Evolutionary conservation across 2,329 filamentous ascomycete species (phyloP), one percentile per base, ranked within the genome.

Genomic region (Ambrosiella xylebori): DNA sequence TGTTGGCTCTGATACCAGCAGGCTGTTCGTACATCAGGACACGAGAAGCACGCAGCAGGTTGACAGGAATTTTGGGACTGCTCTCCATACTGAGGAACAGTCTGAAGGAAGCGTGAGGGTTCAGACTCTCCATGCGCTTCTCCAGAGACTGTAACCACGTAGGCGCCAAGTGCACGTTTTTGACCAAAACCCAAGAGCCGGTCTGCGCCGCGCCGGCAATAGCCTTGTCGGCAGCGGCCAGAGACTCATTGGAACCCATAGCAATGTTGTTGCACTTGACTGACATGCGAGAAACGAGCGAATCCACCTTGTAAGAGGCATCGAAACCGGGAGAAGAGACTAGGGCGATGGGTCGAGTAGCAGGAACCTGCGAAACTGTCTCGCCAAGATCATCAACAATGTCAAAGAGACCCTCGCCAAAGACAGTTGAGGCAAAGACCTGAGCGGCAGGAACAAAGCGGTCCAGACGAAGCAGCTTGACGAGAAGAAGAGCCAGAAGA

Each of bases 1-100:
- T 97, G 67, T 98, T 98, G 63, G 93, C 93, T 61, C 88, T 81
- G 39, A 98, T 87, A 71, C 93, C 93, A 1, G 93, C 94, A 9
- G 94, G 93, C 70, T 98, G 94, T 73, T 98, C 93, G 71, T 95
- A 97, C 81, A 96, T 95, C 62, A 98, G 77, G 11, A 98, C 88
- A 58, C 93, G 83, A 58, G 90, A 96, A 27, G 93, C 91, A 54
- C 93, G 85, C 55, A 98, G 81, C 37, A 98, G 73, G 67, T 97
- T 97, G 68, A 97, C 91, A 0, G 94, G 91, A 64, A 98, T 98
- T 78, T 93, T 96, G 56, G 82, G 88, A 66, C 88, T 96, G 1
- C 88, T 87, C 71, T 98, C 93, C 93, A 98, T 98, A 0, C 91
- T 96, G 61, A 98, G 73, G 80, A 98, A 98, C 37, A 98, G 76